Evolutionary conservation across 2,329 filamentous ascomycete species (phyloP), one percentile per base, ranked within the genome.

Genomic region (Hirsutella thompsonii): DNA sequence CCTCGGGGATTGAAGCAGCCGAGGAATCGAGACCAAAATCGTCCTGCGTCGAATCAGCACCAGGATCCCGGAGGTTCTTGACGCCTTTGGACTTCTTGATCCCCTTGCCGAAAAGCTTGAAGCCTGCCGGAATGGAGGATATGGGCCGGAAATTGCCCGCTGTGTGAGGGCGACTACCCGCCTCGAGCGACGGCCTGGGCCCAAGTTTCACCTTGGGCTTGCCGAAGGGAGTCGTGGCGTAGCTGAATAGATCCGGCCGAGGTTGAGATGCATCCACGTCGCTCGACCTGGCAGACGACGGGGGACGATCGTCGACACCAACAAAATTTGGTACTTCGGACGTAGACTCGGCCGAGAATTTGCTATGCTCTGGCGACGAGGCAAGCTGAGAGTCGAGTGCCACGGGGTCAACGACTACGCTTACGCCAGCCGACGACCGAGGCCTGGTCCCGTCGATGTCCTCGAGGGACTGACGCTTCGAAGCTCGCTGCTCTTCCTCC

Each of bases 201-300:
- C 81, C 92, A 35, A 94, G 74, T 61, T 93, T 95, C 42, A 94
- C 80, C 58, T 93, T 95, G 35, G 81, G 82, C 53, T 84, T 87
- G 51, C 67, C 64, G 49, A 69, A 70, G 33, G 61, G 57, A 47
- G 74, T 73, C 11, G 68, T 63, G 20, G 63, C 58, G 44, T 68
- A 68, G 47, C 59, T 64, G 52, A 70, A 70, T 28, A 70, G 51
- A 10, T 79, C 74, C 5, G 66, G 60, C 36, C 69, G 32, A 34
- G 32, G 32, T 3, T 34, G 66, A 20, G 64, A 58, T 11, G 72
- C 70, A 21, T 53, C 54, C 16, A 67, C 62, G 35, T 70, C 68
- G 20, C 63, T 52, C 0, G 67, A 69, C 37, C 60, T 61, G 10
- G 64, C 51, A 2, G 70, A 64, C 2, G 70, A 73, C 8, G 57